These are phyloP conservation scores for Phytophthora aleatoria DNA, from an alignment of 352 stramenopile genomes.

Conservation along the genomic window DNA sequence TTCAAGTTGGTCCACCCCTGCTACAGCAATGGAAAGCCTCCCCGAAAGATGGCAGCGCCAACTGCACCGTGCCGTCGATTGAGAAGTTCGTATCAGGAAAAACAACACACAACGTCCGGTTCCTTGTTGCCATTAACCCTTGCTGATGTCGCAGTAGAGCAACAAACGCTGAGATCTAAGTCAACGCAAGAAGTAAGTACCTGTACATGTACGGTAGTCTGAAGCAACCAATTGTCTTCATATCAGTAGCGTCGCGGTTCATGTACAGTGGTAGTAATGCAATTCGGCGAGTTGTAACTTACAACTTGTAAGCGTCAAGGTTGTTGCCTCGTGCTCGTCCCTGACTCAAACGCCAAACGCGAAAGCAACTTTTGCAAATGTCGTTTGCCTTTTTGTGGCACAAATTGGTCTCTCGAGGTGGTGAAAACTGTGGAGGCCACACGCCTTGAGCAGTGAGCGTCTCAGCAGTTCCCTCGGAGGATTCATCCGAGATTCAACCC, in stretches of 20 bases:
- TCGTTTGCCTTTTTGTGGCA: conserved; percentile 14
- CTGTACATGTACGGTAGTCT: neutral
- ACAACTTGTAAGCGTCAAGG: no score
- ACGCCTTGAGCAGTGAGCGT: conserved; percentile 7
- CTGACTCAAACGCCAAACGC: conserved; percentile 4
- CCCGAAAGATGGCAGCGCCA: conserved; percentile 12
- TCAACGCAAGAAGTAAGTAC: no score
- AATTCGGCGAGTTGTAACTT: conserved; percentile 17
- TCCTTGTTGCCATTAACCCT: neutral
- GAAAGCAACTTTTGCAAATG: conserved; percentile 13
- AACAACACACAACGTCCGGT: neutral
- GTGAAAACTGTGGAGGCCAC: conserved; percentile 25
- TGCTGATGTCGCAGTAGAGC: neutral
- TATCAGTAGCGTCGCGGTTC: neutral
- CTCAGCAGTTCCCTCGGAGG: no score
- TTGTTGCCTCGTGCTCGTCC: conserved; percentile 4
- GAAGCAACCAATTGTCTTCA: neutral
- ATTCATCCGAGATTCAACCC: no score
- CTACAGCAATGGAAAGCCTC: conserved; percentile 23
- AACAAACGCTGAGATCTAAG: neutral
- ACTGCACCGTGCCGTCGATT: neutral
- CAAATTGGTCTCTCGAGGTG: conserved; percentile 23
- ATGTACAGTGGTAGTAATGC: neutral
- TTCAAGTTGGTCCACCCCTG: conserved; percentile 20
- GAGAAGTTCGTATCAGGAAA: neutral